Evolutionary conservation across 352 stramenopile species (phyloP).

Genomic region (Saprolegnia diclina): DNA sequence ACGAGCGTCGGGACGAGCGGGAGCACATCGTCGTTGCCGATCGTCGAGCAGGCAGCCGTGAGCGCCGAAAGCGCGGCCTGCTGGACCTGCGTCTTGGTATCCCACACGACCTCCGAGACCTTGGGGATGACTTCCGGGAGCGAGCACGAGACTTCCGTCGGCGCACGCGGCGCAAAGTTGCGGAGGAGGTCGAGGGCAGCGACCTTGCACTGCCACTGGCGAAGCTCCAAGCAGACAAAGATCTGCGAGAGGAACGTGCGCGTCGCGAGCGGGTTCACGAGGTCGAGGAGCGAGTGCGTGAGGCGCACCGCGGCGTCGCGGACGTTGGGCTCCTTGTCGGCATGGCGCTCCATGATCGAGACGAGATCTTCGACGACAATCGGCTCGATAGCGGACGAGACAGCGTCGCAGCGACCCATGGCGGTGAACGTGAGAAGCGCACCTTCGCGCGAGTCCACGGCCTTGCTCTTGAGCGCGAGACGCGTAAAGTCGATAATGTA

Average conservation of each 20-base stretch:
- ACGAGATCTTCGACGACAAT: slow-evolving; percentile 48
- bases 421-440: slow-evolving; percentile 40
- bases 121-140: slow-evolving; percentile 88
- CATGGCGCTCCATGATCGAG: slow-evolving; percentile 51
- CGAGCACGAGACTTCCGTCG: slow-evolving; percentile 64
- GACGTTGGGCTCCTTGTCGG: slow-evolving; percentile 55
- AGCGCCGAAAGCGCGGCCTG: slow-evolving; percentile 66
- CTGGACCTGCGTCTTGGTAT: slow-evolving; percentile 92
- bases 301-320: slow-evolving; percentile 39
- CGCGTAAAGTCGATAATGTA: slow-evolving; percentile 46
- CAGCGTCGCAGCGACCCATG: slow-evolving; percentile 39
- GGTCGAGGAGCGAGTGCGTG: slow-evolving; percentile 35
- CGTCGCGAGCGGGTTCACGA: slow-evolving; percentile 55
- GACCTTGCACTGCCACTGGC: slow-evolving; percentile 86
- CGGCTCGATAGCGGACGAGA: slow-evolving; percentile 51
- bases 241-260: slow-evolving; percentile 53
- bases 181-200: slow-evolving; percentile 73
- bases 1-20: slow-evolving; percentile 87
- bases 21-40: slow-evolving; percentile 87
- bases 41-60: slow-evolving; percentile 81
- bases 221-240: slow-evolving; percentile 49
- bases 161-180: slow-evolving; percentile 57
- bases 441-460: slow-evolving; percentile 45
- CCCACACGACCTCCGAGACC: slow-evolving; percentile 86
- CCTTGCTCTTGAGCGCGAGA: slow-evolving; percentile 41